A percentile compares a stretch with the other conserved stretches of the same genome.
Conservation (phyloP, 2,329 filamentous ascomycete species). For the Cladosporium sp. region DNA sequence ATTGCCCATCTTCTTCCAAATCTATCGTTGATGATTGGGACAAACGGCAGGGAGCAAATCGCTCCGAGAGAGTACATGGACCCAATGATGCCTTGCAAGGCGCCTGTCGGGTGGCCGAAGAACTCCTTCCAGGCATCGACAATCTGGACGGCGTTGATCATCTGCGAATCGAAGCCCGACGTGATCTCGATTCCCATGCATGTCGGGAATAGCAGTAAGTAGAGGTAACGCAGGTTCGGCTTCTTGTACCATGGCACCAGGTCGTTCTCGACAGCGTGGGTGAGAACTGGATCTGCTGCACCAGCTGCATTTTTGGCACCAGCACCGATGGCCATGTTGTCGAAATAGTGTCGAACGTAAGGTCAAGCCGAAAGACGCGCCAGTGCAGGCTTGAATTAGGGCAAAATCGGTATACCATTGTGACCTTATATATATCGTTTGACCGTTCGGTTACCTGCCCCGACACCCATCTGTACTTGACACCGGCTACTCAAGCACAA, state of each 20-base stretch:
- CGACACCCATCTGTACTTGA: neutral
- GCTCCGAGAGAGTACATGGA: conserved; percentile 62
- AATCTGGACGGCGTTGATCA: conserved; percentile 33
- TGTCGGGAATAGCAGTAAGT: conserved; percentile 59
- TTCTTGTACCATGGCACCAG: conserved; percentile 57
- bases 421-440: neutral
- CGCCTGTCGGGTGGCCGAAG: conserved; percentile 48
- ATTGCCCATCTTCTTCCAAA: conserved; percentile 60
- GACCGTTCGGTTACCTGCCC: neutral
- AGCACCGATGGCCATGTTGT: conserved; percentile 12
- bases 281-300: conserved; percentile 26
- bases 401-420: neutral
- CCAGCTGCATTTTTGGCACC: conserved; percentile 7
- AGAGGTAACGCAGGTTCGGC: conserved; percentile 58
- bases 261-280: conserved; percentile 40
- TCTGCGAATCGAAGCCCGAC: conserved; percentile 58
- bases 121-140: conserved; percentile 24
- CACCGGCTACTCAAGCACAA: neutral
- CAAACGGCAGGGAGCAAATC: conserved; percentile 59
- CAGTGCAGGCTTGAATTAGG: neutral
- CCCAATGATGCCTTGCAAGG: conserved; percentile 56
- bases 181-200: conserved; percentile 65
- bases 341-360: neutral
- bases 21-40: conserved; percentile 56
- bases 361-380: neutral